Base-by-base conservation (phyloP, 176 grass and related monocot genomes). In the Raddia guianensis region DNA sequence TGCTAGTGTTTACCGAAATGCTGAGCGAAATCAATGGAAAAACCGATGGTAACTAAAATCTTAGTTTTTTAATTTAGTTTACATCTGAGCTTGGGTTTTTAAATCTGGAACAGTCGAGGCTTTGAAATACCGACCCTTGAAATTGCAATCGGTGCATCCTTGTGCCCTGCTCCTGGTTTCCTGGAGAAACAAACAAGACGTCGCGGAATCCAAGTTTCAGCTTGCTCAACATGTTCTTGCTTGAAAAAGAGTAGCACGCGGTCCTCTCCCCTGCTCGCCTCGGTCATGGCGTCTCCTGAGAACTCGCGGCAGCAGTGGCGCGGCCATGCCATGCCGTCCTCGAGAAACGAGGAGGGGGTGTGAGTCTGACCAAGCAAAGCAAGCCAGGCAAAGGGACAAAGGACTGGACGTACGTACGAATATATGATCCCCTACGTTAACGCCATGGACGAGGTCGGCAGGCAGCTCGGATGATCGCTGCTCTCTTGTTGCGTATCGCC, bases 401-500 rank as follows among this genome's bases (percentile, higher is more conserved):
- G 27, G 21, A 0, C 2, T 1, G 21, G 72, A 45, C 43, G 55
- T 45, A 50, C 20, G 43, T 13, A 19, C 6, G 66, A 37, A 12
- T 18, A 12, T 18, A 16, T 6, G 8, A 27, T 27, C 27, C 27
- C 27, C 27, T 40, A 40, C 37, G 37, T 40, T 27, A 27, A 40
- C 37, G 37, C 37, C 37, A 40, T 40, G 37, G 37, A 5, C 2
- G 46, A 48, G 8, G 46, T 0, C 6, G 46, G 8, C 46, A 70
- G 5, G 2, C 21, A 34, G 60, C 67, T 27, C 27, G 27, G 27
- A 27, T 27, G 27, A 27, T 27, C 27, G 27, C 27, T 27, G 27
- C 27, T 27, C 40, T 77, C 82, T 76, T 76, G 64, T 76, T 81
- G 63, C 78, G 45, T 63, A 76, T 76, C 78, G 65, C 62, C 54